These are phyloP conservation scores for Metschnikowia lochheadii DNA, from an alignment of 805 yeast genomes.

Conservation along the genomic window DNA sequence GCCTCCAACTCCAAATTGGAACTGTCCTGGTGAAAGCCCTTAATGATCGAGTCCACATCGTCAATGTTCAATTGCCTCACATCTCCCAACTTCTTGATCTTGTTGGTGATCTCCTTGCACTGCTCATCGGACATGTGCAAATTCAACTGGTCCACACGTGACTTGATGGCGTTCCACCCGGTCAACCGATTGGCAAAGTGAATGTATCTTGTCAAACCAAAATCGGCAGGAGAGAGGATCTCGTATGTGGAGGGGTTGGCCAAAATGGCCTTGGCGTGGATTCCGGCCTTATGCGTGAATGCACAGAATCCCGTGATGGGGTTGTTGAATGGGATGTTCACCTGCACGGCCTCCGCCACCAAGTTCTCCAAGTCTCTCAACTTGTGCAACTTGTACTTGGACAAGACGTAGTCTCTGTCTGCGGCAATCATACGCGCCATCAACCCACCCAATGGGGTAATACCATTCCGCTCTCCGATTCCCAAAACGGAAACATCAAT, in stretches of 20 bases:
- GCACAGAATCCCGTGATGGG: slow-evolving; percentile 99
- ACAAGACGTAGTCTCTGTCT: slow-evolving; percentile 89
- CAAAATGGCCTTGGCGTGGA: slow-evolving; percentile 96
- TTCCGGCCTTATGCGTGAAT: slow-evolving; percentile 98
- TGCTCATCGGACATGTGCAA: slow-evolving; percentile 86
- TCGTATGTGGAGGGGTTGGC: slow-evolving; percentile 99
- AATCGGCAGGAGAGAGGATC: slow-evolving; percentile 89
- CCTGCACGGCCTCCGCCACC: slow-evolving; percentile 97
- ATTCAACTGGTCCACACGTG: slow-evolving; percentile 96
- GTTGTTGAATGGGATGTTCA: slow-evolving; percentile 95
- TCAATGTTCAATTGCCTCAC: slow-evolving; percentile 91
- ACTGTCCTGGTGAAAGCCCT: slow-evolving; percentile 82
- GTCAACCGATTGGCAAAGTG: slow-evolving; percentile 97
- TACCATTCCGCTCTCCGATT: slow-evolving; percentile 98
- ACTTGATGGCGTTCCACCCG: slow-evolving; percentile 98
- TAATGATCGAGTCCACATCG: slow-evolving; percentile 95
- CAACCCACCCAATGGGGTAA: slow-evolving; percentile 94
- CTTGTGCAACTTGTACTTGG: slow-evolving; percentile 93
- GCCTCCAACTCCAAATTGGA: slow-evolving; percentile 44
- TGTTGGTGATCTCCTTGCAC: slow-evolving; percentile 89
- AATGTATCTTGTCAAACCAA: slow-evolving; percentile 92
- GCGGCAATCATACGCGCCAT: slow-evolving; percentile 99
- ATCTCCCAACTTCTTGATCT: slow-evolving; percentile 92
- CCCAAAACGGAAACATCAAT: slow-evolving; percentile 95
- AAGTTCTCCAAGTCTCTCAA: slow-evolving; percentile 91